Percentiles rank a stretch among this genome's conserved stretches.
Conservation (phyloP, 2,329 filamentous ascomycete species). For the Ceratocystis variospora region DNA sequence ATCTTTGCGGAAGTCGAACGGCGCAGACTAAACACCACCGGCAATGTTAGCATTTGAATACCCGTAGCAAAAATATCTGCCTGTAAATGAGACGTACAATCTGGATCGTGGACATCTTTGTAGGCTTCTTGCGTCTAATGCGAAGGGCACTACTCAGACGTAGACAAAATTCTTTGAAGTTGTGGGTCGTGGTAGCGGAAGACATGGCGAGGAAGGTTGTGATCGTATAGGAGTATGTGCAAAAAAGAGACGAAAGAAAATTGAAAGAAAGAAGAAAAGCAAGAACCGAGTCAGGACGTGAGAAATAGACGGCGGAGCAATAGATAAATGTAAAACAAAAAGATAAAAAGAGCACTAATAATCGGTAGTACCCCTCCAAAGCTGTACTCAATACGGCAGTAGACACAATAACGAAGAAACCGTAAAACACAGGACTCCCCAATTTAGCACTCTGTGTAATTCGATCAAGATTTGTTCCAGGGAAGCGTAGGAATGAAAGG, state of each 20-base stretch:
- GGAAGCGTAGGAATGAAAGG: background rate
- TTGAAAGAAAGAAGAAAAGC: background rate
- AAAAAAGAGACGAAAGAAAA: background rate
- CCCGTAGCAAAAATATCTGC: background rate
- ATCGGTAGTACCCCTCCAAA: background rate
- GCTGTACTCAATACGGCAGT: background rate
- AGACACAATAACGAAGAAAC: background rate
- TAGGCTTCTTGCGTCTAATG: conserved; percentile 31
- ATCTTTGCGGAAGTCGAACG: conserved; percentile 45
- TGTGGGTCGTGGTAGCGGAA: conserved; percentile 22
- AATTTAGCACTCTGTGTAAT: background rate
- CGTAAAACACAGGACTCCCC: background rate
- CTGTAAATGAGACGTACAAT: conserved; percentile 31
- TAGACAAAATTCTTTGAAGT: conserved; percentile 33
- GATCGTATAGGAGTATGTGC: background rate
- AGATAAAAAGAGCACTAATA: background rate
- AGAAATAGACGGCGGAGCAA: background rate
- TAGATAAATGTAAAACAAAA: background rate
- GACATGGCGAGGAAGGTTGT: conserved; percentile 11
- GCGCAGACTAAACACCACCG: conserved; percentile 37
- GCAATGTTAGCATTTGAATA: background rate
- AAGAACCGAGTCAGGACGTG: background rate
- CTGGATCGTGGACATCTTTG: conserved; percentile 27
- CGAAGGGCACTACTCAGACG: conserved; percentile 34
- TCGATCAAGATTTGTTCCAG: background rate